phyloP scores from a whole-genome alignment of 495 filamentous ascomycete genomes.

The Oidiodendron maius region DNA sequence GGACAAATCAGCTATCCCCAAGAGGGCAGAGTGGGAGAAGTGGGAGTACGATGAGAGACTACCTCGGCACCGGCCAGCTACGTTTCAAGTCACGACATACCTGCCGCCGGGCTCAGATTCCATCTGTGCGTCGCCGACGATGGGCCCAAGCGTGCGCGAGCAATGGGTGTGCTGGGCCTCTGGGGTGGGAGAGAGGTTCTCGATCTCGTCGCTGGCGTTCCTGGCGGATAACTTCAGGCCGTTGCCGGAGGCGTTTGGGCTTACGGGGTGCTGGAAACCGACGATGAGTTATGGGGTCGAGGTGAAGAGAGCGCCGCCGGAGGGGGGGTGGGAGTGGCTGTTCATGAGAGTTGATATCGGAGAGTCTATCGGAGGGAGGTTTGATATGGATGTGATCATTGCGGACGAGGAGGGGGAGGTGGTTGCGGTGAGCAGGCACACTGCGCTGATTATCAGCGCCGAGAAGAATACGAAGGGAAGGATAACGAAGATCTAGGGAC shows the following conservation, averaged over 20 bases:
- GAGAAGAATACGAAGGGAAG: too few species aligned
- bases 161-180: too few species aligned
- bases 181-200: neutral
- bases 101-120: too few species aligned
- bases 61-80: too few species aligned
- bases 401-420: slow-evolving; percentile 8
- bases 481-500: too few species aligned
- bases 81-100: too few species aligned
- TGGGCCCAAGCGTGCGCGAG: neutral
- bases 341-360: neutral
- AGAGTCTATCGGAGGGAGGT: neutral
- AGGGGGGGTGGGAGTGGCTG: neutral
- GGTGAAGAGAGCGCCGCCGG: slow-evolving; percentile 7
- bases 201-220: neutral
- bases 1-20: neutral
- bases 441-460: neutral
- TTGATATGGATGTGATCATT: slow-evolving; percentile 6
- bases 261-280: neutral
- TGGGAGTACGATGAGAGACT: too few species aligned
- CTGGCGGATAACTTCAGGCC: neutral
- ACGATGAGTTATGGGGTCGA: slow-evolving; percentile 1
- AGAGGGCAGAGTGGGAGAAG: too few species aligned
- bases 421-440: neutral
- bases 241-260: neutral
- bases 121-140: too few species aligned